Percentiles rank a stretch among this genome's conserved stretches.
Conservation (phyloP, 441 rosid species). For the Mallotus repandus region DNA sequence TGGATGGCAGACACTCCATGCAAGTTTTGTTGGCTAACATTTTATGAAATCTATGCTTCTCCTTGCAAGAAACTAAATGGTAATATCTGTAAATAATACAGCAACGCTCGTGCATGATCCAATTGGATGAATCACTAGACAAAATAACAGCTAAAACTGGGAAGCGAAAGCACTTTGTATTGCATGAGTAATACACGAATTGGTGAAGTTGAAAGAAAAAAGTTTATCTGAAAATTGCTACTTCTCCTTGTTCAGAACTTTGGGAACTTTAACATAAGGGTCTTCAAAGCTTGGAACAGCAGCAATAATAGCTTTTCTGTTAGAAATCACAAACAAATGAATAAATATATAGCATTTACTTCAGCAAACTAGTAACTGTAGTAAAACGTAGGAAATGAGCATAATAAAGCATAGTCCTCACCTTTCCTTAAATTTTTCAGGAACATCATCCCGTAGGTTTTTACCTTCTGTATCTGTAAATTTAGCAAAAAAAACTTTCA, state of each 20-base stretch:
- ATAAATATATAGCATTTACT: too few species aligned
- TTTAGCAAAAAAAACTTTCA: constrained; percentile 1
- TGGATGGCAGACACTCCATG: too few species aligned
- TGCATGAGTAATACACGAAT: too few species aligned
- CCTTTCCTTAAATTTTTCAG: constrained; percentile 65
- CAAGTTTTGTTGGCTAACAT: too few species aligned
- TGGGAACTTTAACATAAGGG: constrained; percentile 61
- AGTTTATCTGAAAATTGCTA: constrained; percentile 16
- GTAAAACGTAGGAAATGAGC: neutral
- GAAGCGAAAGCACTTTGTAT: too few species aligned
- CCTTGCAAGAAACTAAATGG: too few species aligned
- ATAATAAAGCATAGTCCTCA: constrained; percentile 19
- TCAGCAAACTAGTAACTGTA: too few species aligned
- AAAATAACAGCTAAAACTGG: too few species aligned
- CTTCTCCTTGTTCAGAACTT: constrained; percentile 68
- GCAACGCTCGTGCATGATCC: too few species aligned
- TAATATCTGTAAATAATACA: too few species aligned
- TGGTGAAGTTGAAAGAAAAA: neutral
- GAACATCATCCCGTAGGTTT: constrained; percentile 64
- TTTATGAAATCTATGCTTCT: too few species aligned
- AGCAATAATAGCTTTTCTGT: constrained; percentile 60
- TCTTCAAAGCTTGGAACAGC: constrained; percentile 71
- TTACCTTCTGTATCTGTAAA: constrained; percentile 55
- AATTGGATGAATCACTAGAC: too few species aligned
- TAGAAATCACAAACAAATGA: neutral